These are phyloP conservation scores for Aspergillus felis DNA, from an alignment of 2,329 filamentous ascomycete genomes.

Conservation along the genomic window DNA sequence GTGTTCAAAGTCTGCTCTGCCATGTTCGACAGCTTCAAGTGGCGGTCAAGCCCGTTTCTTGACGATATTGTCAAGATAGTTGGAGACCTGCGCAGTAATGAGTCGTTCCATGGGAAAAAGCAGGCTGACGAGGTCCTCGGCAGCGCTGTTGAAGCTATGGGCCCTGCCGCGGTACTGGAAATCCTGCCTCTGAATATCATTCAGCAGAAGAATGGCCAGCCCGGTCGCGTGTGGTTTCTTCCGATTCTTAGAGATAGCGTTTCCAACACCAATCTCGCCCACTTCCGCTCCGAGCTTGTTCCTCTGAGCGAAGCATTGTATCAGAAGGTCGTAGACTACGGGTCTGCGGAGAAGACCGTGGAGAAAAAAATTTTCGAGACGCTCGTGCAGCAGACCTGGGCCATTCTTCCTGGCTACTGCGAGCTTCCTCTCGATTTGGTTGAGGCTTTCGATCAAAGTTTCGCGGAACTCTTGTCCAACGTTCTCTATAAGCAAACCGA, in stretches of 20 bases:
- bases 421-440: constrained; percentile 78
- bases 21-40: constrained; percentile 81
- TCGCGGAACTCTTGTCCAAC: constrained; percentile 88
- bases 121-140: constrained; percentile 89
- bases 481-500: constrained; percentile 89
- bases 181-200: constrained; percentile 83
- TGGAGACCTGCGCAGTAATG: constrained; percentile 81
- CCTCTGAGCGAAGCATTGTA: constrained; percentile 88
- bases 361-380: constrained; percentile 98
- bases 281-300: constrained; percentile 83
- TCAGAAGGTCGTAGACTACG: constrained; percentile 80
- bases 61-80: constrained; percentile 71
- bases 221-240: constrained; percentile 90
- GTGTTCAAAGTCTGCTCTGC: constrained; percentile 84
- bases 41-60: constrained; percentile 77
- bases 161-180: constrained; percentile 75
- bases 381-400: constrained; percentile 92
- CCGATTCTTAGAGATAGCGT: constrained; percentile 86
- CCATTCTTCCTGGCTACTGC: constrained; percentile 88
- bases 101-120: constrained; percentile 89
- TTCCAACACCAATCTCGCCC: constrained; percentile 78
- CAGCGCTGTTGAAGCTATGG: constrained; percentile 83
- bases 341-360: constrained; percentile 80
- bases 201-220: constrained; percentile 70
- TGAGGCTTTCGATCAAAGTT: constrained; percentile 75